These are phyloP conservation scores for Auxenochlorella pyrenoidosa DNA, from an alignment of 139 green algal species.

Conservation along the genomic window DNA sequence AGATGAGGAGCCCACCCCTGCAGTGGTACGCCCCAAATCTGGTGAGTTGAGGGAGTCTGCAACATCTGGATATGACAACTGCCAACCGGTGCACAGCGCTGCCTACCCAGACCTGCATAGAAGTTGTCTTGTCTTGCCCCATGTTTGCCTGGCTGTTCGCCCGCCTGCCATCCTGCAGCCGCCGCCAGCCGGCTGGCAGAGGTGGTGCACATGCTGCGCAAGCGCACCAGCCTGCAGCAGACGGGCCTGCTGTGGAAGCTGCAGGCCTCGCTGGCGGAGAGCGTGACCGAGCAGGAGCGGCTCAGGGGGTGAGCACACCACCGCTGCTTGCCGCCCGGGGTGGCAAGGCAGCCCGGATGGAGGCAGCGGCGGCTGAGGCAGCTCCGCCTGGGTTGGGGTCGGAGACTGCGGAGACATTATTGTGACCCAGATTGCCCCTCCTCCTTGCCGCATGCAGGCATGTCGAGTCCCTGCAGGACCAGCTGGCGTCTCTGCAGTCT, in stretches of 20 bases:
- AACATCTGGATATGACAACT: too few relatives aligned
- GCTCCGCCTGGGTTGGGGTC: too few relatives aligned
- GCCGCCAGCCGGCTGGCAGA: neutral
- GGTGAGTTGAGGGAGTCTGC: neutral
- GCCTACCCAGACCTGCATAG: too few relatives aligned
- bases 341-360: too few relatives aligned
- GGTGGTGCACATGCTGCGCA: slow-evolving; percentile 29
- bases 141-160: neutral
- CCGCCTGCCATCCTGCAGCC: neutral
- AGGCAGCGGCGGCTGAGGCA: too few relatives aligned
- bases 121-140: too few relatives aligned
- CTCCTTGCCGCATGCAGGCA: neutral
- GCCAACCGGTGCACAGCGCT: too few relatives aligned
- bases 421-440: too few relatives aligned
- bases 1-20: neutral
- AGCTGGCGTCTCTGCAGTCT: neutral
- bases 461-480: neutral
- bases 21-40: neutral
- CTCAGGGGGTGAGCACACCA: slow-evolving; percentile 12
- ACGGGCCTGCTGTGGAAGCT: slow-evolving; percentile 37
- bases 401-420: too few relatives aligned
- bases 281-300: slow-evolving; percentile 22
- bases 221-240: neutral
- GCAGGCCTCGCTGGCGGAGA: slow-evolving; percentile 26
- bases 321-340: neutral